These are phyloP conservation scores for Hypholoma fasciculare DNA, from an alignment of 768 basidiomycete genomes.

Conservation along the genomic window DNA sequence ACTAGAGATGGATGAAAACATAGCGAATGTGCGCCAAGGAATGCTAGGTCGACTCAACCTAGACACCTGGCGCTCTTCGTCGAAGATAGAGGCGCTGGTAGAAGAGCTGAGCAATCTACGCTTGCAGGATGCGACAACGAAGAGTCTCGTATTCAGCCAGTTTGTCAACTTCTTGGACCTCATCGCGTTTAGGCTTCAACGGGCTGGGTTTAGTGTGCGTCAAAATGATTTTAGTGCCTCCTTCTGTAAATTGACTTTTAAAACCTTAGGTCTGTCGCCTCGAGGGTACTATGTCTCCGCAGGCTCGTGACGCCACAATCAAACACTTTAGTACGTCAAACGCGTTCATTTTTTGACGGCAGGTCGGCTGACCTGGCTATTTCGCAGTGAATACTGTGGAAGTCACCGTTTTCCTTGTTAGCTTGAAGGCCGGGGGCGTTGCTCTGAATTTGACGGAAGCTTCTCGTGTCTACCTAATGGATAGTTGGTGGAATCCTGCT, in stretches of 20 bases:
- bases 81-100: constrained; percentile 94
- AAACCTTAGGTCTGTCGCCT: constrained; percentile 78
- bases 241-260: neutral
- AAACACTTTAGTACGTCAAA: constrained; percentile 80
- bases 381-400: constrained; percentile 82
- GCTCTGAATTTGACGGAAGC: constrained; percentile 90
- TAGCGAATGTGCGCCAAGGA: constrained; percentile 68
- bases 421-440: constrained; percentile 94
- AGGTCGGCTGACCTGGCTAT: no score
- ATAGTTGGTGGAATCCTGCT: constrained; percentile 99
- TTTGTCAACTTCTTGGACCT: constrained; percentile 93
- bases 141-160: constrained; percentile 96
- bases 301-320: constrained; percentile 92
- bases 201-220: constrained; percentile 85
- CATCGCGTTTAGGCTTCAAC: constrained; percentile 90
- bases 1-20: constrained; percentile 73
- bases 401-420: constrained; percentile 97
- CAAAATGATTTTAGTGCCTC: neutral
- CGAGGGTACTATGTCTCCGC: constrained; percentile 97
- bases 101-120: constrained; percentile 91
- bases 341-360: no score
- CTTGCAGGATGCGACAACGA: constrained; percentile 84
- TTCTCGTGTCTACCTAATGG: constrained; percentile 94
- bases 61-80: constrained; percentile 91
- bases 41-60: constrained; percentile 91